A percentile compares a stretch with the other conserved stretches of the same genome.
phyloP scores from a whole-genome alignment of 1,284 basidiomycete species.

The Austroboletus novae-zelandiae region DNA sequence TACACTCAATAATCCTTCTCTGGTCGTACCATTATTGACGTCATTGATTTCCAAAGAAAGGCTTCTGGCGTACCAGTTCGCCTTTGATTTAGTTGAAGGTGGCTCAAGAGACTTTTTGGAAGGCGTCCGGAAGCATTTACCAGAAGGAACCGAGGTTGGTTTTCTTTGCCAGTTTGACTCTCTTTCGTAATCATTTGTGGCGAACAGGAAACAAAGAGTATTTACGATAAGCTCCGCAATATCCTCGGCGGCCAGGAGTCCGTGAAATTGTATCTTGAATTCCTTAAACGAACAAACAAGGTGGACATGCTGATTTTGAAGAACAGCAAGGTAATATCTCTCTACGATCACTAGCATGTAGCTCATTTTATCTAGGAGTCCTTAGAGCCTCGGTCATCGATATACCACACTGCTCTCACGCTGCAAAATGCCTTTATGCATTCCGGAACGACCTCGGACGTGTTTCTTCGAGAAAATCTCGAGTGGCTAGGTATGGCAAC shows the following conservation, averaged over 20 bases:
- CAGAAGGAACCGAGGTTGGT: conserved; percentile 62
- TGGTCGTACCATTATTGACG: conserved; percentile 70
- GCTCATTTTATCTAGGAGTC: conserved; percentile 56
- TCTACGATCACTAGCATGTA: background rate
- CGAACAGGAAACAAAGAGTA: conserved; percentile 53
- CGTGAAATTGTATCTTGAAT: conserved; percentile 90
- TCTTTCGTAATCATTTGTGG: conserved; percentile 11
- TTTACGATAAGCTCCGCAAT: conserved; percentile 70
- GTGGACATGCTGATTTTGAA: conserved; percentile 89
- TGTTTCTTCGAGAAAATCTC: conserved; percentile 90
- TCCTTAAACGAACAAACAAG: conserved; percentile 91
- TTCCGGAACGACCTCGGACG: conserved; percentile 90
- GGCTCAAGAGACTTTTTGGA: conserved; percentile 91
- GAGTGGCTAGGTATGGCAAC: conserved; percentile 92
- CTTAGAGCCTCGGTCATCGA: conserved; percentile 90
- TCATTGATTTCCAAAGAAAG: conserved; percentile 71
- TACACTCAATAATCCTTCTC: conserved; percentile 74
- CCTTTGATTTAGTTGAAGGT: conserved; percentile 91
- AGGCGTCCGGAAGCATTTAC: conserved; percentile 61
- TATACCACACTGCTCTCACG: conserved; percentile 94
- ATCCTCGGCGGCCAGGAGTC: conserved; percentile 89
- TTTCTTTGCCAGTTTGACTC: background rate
- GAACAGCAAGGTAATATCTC: conserved; percentile 71
- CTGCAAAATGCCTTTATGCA: conserved; percentile 96
- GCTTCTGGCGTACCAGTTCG: conserved; percentile 87